Evolutionary conservation across 805 yeast genomes (phyloP).

Genomic region (Suhomyces sp.): DNA sequence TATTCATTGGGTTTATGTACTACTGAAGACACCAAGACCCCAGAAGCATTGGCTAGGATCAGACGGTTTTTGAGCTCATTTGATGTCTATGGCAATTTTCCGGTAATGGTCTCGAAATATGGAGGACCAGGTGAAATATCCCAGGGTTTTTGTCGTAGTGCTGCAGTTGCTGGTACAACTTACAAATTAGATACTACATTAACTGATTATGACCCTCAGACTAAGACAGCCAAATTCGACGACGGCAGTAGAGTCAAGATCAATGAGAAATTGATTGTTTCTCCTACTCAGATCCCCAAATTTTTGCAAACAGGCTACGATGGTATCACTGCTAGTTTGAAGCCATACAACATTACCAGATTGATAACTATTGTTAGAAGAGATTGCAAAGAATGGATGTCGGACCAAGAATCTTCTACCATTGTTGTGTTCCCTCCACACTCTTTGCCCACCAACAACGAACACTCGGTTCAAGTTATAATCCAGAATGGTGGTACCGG

Average conservation of each 20-base stretch:
- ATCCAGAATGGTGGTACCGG: slow-evolving; percentile 88
- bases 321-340: slow-evolving; percentile 43
- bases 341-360: slow-evolving; percentile 59
- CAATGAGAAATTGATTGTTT: slow-evolving; percentile 72
- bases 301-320: slow-evolving; percentile 40
- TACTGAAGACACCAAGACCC: slow-evolving; percentile 57
- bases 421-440: slow-evolving; percentile 91
- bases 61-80: slow-evolving; percentile 80
- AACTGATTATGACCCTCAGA: slow-evolving; percentile 58
- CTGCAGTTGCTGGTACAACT: slow-evolving; percentile 97
- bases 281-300: slow-evolving; percentile 62
- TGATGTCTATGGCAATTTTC: slow-evolving; percentile 92
- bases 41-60: slow-evolving; percentile 75
- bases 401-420: slow-evolving; percentile 78
- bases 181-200: slow-evolving; percentile 76
- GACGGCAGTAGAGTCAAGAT: slow-evolving; percentile 77
- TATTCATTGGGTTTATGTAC: slow-evolving; percentile 82
- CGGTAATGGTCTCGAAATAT: slow-evolving; percentile 85
- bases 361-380: slow-evolving; percentile 79
- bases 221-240: slow-evolving; percentile 64
- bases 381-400: slow-evolving; percentile 90
- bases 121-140: slow-evolving; percentile 96
- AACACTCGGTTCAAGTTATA: slow-evolving; percentile 76
- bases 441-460: slow-evolving; percentile 64
- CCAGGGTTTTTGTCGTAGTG: slow-evolving; percentile 95